phyloP scores from a whole-genome alignment of 2,329 filamentous ascomycete genomes.

The Tolypocladium ophioglossoides region DNA sequence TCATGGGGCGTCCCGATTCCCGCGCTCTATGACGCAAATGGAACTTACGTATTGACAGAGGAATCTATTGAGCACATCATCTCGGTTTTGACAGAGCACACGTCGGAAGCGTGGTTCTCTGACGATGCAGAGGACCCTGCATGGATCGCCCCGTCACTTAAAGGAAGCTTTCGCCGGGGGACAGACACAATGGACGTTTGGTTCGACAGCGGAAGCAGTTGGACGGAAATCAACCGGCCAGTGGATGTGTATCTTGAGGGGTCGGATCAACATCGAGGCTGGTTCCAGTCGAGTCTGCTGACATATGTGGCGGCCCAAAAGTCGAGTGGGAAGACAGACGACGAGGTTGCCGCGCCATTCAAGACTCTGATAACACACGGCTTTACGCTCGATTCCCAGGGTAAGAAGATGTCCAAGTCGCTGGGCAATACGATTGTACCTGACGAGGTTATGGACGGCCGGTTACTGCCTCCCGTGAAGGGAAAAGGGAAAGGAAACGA shows the following conservation, averaged over 20 bases:
- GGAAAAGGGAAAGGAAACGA: constrained; percentile 38
- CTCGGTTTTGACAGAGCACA: constrained; percentile 60
- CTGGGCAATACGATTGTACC: constrained; percentile 81
- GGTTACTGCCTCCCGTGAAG: constrained; percentile 61
- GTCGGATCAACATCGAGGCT: constrained; percentile 90
- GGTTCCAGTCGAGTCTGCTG: constrained; percentile 94
- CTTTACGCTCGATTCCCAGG: constrained; percentile 78
- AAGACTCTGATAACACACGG: constrained; percentile 88
- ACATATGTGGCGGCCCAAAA: constrained; percentile 64
- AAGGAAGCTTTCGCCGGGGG: constrained; percentile 57
- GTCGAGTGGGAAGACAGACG: constrained; percentile 16
- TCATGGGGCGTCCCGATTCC: constrained; percentile 97
- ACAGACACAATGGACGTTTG: constrained; percentile 98
- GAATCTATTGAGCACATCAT: constrained; percentile 81
- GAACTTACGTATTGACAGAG: constrained; percentile 67
- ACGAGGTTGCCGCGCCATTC: constrained; percentile 52
- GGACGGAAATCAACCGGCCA: constrained; percentile 49
- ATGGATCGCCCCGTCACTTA: constrained; percentile 63
- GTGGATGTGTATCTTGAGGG: constrained; percentile 92
- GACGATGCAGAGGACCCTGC: constrained; percentile 63
- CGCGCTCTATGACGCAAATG: constrained; percentile 65
- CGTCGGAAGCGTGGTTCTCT: constrained; percentile 92
- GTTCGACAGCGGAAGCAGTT: constrained; percentile 97
- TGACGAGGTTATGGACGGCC: constrained; percentile 74
- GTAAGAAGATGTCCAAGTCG: constrained; percentile 99